Evolutionary conservation across 441 rosid genomes (phyloP).

Genomic region (Flueggea neowawraea): DNA sequence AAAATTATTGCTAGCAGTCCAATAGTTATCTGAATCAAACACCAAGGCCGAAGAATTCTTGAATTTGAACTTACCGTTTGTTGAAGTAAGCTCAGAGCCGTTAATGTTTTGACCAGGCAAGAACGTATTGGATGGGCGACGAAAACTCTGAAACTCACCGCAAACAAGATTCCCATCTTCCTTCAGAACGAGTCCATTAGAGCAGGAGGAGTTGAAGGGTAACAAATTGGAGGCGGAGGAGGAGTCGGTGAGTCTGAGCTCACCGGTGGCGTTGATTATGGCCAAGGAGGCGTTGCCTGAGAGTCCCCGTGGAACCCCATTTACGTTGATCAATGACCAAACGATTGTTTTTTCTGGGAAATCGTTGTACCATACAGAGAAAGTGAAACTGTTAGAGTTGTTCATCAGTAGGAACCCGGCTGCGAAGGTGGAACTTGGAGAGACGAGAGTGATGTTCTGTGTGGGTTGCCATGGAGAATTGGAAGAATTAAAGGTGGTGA

Average conservation of each 20-base stretch:
- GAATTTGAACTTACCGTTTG: slow-evolving; percentile 38
- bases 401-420: slow-evolving; percentile 35
- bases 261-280: slow-evolving; percentile 26
- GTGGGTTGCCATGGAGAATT: slow-evolving; percentile 49
- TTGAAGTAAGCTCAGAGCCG: slow-evolving; percentile 20
- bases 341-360: slow-evolving; percentile 17
- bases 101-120: slow-evolving; percentile 40
- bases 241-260: slow-evolving; percentile 30
- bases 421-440: slow-evolving; percentile 44
- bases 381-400: slow-evolving; percentile 18
- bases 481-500: slow-evolving; percentile 34
- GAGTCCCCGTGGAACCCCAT: not conserved
- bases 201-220: slow-evolving; percentile 1
- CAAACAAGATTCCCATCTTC: slow-evolving; percentile 42
- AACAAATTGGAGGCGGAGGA: slow-evolving; percentile 27
- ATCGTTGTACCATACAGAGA: slow-evolving; percentile 52
- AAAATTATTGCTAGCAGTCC: slow-evolving; percentile 14
- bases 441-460: slow-evolving; percentile 31
- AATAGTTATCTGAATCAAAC: slow-evolving; percentile 28
- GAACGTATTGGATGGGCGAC: slow-evolving; percentile 39
- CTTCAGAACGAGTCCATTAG: slow-evolving; percentile 20
- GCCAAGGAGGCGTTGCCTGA: slow-evolving; percentile 20
- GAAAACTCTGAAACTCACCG: slow-evolving; percentile 44
- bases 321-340: slow-evolving; percentile 40
- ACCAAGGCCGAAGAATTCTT: slow-evolving; percentile 11